Evolutionary conservation across 1,284 basidiomycete genomes (phyloP), one percentile per base, ranked within the genome.

Genomic region (Leccinum pachyderme): DNA sequence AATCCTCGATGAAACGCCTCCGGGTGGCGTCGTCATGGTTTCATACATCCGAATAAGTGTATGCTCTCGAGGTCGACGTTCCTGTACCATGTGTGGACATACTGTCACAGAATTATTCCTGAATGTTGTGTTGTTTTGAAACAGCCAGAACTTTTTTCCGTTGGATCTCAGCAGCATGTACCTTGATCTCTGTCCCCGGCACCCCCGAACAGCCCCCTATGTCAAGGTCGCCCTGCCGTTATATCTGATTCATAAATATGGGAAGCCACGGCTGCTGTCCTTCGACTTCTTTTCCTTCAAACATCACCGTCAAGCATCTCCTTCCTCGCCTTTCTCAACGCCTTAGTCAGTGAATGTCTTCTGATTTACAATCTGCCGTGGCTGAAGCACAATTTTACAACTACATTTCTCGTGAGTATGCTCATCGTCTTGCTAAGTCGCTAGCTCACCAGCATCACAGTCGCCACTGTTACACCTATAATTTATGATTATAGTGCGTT

Each of bases 401-500:
- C 27, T 68, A 47, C 39, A 5, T 58, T 15, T 3, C 55, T 15
- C 41, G 63, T 68, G 28, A 50, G 62, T 13, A 13, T 48, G 12
- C 11, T 37, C 33, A 15, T 37, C 8, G 5, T 37, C 25, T 43
- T n/a, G 7, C 1, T 25, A n/a, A n/a, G 24, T 15, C 28, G 39
- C 46, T 22, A 49, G 51, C 52, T 60, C 18, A 63, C 43, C 3
- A 12, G 37, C 15, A 24, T 48, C 29, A 25, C 41, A 67, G 63
- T 64, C 6, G 46, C 31, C 15, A 29, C 54, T 24, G 31, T 31
- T 18, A 39, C 61, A 1, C 61, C 46, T 4, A 31, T 63, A 33
- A 2, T 22, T 29, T 64, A 67, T 47, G 63, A 67, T 33, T 67
- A 64, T 37, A 15, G 63, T 67, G 47, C 55, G 65, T 50, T 12